phyloP scores from a whole-genome alignment of 2,329 filamentous ascomycete species.

The Diaporthe nobilis region DNA sequence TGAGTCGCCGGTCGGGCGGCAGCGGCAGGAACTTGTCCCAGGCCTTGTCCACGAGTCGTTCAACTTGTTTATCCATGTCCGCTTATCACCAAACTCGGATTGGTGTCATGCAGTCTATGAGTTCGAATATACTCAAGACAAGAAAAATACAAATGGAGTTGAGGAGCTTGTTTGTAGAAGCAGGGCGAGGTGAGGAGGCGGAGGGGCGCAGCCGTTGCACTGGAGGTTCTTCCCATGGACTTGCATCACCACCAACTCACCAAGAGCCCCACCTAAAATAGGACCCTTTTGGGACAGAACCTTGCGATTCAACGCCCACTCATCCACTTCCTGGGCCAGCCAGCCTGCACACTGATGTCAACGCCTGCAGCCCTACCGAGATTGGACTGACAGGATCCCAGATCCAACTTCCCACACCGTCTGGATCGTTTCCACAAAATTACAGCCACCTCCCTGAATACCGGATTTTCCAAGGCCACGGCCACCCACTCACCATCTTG shows the following conservation, averaged over 20 bases:
- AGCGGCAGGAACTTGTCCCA: conserved; percentile 73
- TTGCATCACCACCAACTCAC: conserved; percentile 32
- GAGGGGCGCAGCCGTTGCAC: background rate
- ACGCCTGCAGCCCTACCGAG: conserved; percentile 35
- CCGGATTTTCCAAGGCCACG: background rate
- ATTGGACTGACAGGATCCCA: conserved; percentile 12
- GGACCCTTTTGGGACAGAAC: conserved; percentile 6
- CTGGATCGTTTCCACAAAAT: conserved; percentile 11
- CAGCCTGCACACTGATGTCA: conserved; percentile 47
- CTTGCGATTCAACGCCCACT: conserved; percentile 22
- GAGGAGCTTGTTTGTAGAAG: background rate
- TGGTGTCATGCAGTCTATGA: background rate
- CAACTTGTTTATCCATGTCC: conserved; percentile 83
- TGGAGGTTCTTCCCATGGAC: background rate
- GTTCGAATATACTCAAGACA: background rate
- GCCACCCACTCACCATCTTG: background rate
- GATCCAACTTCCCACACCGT: conserved; percentile 14
- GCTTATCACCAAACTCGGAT: background rate
- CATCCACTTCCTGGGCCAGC: conserved; percentile 45
- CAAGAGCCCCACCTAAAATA: conserved; percentile 22
- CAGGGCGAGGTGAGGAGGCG: background rate
- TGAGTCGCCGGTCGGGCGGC: conserved; percentile 62
- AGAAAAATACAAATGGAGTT: background rate
- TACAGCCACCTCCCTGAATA: background rate
- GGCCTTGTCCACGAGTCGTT: conserved; percentile 77